Base-by-base conservation (phyloP, 176 grass and related monocot species). In the Zea luxurians region DNA sequence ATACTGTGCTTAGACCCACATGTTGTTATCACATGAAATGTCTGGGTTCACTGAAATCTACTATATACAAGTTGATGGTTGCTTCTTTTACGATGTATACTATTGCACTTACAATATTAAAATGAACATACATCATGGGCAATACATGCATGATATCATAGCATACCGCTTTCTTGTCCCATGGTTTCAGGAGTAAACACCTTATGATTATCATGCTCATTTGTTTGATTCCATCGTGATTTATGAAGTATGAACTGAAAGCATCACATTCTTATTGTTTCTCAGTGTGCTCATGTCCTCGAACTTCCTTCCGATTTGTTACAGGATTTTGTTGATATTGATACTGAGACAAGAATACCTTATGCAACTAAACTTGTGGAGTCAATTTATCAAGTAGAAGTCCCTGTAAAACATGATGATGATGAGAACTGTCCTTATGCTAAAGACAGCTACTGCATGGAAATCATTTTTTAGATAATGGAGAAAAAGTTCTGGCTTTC, bases 241-340 rank as follows among this genome's bases (percentile, higher is more conserved):
- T 38, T 86, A 13, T 65, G 52, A 70, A 68, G 34, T 86, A 13
- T 65, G 52, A 65, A 68, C 38, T 77, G 73, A 77, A 83, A 79
- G 16, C 13, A 47, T 84, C 49, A 66, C 36, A 47, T 20, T 68
- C 21, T 57, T 27, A 60, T 57, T 44, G 57, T 71, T 76, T 60
- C 77, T 11, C 44, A 40, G 13, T 34, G 27, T 69, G 46, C 79
- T 74, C 72, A 73, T 70, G 64, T 16, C 48, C 66, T 65, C 12
- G 4, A 77, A 78, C 46, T 53, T 70, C 17, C 71, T 16, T 84
- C 61, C 75, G 45, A 71, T 82, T 86, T 48, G 37, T 83, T 70
- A n/a, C 68, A 98, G 91, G 91, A 89, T 89, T 75, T 66, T 50
- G 68, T 94, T 80, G 80, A 90, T 48, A 76, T 81, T 82, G 91